Percentiles rank a stretch among this genome's conserved stretches.
phyloP scores from a whole-genome alignment of 176 grass and related monocot species.

The Oryza glaberrima region DNA sequence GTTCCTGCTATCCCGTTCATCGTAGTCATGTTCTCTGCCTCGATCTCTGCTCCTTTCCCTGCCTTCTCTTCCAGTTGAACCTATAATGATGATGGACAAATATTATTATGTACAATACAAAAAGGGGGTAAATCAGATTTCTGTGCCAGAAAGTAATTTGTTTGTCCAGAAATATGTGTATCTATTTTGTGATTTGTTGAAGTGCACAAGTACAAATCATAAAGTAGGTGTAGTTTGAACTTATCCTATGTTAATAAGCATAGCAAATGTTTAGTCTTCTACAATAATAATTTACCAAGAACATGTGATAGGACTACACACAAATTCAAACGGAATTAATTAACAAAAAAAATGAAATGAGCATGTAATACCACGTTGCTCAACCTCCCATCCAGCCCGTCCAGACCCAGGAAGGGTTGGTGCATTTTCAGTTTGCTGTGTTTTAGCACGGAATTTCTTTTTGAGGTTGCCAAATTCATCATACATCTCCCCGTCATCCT shows the following conservation, averaged over 20 bases:
- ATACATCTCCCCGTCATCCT: constrained; percentile 99
- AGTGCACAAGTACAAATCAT: background rate
- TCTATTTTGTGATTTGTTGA: background rate
- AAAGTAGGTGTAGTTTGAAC: background rate
- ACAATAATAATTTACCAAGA: background rate
- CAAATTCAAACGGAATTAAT: background rate
- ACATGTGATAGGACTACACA: background rate
- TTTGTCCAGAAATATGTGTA: background rate
- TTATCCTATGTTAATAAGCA: background rate
- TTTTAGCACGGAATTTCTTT: constrained; percentile 94
- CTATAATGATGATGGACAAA: constrained; percentile 19
- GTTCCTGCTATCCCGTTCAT: constrained; percentile 56
- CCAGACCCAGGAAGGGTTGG: constrained; percentile 64
- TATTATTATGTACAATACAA: background rate
- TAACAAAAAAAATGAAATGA: background rate
- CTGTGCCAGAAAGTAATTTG: background rate
- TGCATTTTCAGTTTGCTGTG: constrained; percentile 59
- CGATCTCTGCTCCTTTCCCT: constrained; percentile 60
- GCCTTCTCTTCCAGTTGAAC: constrained; percentile 45
- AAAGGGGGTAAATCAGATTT: background rate
- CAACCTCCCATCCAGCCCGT: constrained; percentile 76
- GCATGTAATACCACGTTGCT: constrained; percentile 60
- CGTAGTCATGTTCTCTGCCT: constrained; percentile 35
- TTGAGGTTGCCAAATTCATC: constrained; percentile 99
- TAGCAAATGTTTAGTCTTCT: background rate